These are phyloP conservation scores for Lactarius trivialis DNA, from an alignment of 768 basidiomycete genomes.

Conservation along the genomic window DNA sequence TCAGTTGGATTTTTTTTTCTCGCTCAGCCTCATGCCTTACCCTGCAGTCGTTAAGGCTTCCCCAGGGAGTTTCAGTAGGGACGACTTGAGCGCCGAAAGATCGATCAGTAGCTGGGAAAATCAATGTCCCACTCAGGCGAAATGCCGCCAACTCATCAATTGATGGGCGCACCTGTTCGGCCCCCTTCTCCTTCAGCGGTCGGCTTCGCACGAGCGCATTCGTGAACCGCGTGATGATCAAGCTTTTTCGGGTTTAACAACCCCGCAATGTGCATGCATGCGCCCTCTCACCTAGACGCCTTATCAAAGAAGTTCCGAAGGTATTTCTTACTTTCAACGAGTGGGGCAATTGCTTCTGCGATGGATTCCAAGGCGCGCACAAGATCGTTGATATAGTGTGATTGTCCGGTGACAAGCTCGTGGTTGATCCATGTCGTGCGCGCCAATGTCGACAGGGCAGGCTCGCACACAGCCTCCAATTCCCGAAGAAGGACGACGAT, in stretches of 20 bases:
- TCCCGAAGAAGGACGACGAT: conserved; percentile 77
- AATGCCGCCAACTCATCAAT: not conserved
- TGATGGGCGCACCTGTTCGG: conserved; percentile 79
- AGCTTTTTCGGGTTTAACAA: conserved; percentile 35
- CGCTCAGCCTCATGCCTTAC: conserved; percentile 32
- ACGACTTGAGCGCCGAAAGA: conserved; percentile 78
- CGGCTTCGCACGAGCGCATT: conserved; percentile 84
- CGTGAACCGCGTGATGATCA: conserved; percentile 83
- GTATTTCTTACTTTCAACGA: conserved; percentile 94
- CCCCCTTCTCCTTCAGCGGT: conserved; percentile 87
- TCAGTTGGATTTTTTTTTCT: not conserved
- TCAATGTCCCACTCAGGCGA: conserved; percentile 16
- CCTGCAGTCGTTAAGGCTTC: conserved; percentile 51
- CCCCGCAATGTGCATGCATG: not conserved
- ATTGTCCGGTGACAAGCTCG: conserved; percentile 83
- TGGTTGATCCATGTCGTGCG: conserved; percentile 72
- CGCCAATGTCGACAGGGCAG: conserved; percentile 67
- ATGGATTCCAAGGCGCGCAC: conserved; percentile 69
- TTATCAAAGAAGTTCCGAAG: conserved; percentile 91
- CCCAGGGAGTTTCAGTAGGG: conserved; percentile 77
- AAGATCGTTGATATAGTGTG: conserved; percentile 73
- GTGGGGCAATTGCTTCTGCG: conserved; percentile 66
- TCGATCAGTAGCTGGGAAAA: conserved; percentile 73
- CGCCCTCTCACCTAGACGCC: conserved; percentile 62
- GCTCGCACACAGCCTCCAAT: conserved; percentile 78